These are phyloP conservation scores for Salix koriyanagi DNA, from an alignment of 345 rosid species.

Conservation along the genomic window DNA sequence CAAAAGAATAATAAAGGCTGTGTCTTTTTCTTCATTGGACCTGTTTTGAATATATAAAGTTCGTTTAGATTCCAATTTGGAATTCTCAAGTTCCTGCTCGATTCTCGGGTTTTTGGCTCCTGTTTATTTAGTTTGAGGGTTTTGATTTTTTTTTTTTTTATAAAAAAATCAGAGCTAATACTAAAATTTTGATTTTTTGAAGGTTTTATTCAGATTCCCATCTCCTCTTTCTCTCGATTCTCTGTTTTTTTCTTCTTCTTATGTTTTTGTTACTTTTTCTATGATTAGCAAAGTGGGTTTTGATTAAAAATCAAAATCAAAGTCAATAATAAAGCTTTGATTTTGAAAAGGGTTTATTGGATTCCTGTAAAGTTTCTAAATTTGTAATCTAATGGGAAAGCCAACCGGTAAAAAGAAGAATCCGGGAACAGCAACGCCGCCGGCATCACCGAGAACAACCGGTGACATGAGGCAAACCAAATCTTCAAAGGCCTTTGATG, in stretches of 20 bases:
- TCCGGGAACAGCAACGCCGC: constrained; percentile 29
- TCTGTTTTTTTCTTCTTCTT: background rate
- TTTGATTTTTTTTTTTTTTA: background rate
- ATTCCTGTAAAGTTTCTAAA: background rate
- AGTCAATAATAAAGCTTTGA: background rate
- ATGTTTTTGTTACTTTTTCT: background rate
- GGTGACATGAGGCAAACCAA: constrained; percentile 44
- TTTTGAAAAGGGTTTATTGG: background rate
- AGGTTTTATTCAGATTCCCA: background rate
- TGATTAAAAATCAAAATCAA: background rate
- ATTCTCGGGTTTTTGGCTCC: background rate
- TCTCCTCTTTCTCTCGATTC: background rate
- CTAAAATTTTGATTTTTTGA: background rate
- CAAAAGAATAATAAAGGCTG: background rate
- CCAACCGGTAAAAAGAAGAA: constrained; percentile 84
- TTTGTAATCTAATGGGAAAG: constrained; percentile 61
- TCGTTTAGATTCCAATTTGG: background rate
- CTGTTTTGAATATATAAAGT: background rate
- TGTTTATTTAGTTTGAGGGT: background rate
- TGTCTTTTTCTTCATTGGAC: background rate
- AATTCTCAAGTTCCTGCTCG: background rate
- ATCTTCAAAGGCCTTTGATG: constrained; percentile 68
- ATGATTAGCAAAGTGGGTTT: background rate
- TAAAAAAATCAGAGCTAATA: background rate
- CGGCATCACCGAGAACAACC: constrained; percentile 34